A percentile compares a stretch with the other conserved stretches of the same genome.
Evolutionary conservation across 257 asterid species (phyloP).

Genomic region (Voacanga thouarsii): DNA sequence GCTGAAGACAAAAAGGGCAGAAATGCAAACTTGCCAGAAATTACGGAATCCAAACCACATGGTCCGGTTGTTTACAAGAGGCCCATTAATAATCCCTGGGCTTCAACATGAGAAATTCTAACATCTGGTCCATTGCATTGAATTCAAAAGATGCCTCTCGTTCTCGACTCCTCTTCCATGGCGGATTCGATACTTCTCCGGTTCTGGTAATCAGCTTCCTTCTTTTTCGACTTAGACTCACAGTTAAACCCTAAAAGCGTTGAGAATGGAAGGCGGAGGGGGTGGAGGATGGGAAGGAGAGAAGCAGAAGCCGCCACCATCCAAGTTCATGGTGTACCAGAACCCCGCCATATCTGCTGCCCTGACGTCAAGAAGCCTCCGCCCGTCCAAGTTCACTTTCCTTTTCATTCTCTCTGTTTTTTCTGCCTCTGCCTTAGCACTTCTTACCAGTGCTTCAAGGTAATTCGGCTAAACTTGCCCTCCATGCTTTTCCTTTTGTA

Average conservation of each 20-base stretch:
- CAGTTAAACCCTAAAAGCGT: not conserved
- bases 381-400: slow-evolving; percentile 55
- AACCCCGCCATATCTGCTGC: slow-evolving; percentile 85
- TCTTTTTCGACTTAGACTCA: not conserved
- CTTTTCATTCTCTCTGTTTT: slow-evolving; percentile 46
- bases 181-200: not conserved
- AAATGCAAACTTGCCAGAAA: too few relatives aligned
- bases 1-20: too few relatives aligned
- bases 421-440: slow-evolving; percentile 46
- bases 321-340: slow-evolving; percentile 75
- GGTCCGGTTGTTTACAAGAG: too few relatives aligned
- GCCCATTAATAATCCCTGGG: too few relatives aligned
- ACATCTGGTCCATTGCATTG: not conserved
- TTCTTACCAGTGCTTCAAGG: slow-evolving; percentile 42
- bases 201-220: not conserved
- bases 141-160: not conserved
- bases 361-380: slow-evolving; percentile 71
- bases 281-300: slow-evolving; percentile 39
- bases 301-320: slow-evolving; percentile 33
- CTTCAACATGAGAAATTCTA: too few relatives aligned
- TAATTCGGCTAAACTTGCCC: slow-evolving; percentile 15
- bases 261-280: slow-evolving; percentile 29
- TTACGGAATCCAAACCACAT: too few relatives aligned
- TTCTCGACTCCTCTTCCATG: not conserved
- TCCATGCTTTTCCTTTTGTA: not conserved